Base-by-base conservation (phyloP, 139 green algal genomes). In the Marvania coccoides region DNA sequence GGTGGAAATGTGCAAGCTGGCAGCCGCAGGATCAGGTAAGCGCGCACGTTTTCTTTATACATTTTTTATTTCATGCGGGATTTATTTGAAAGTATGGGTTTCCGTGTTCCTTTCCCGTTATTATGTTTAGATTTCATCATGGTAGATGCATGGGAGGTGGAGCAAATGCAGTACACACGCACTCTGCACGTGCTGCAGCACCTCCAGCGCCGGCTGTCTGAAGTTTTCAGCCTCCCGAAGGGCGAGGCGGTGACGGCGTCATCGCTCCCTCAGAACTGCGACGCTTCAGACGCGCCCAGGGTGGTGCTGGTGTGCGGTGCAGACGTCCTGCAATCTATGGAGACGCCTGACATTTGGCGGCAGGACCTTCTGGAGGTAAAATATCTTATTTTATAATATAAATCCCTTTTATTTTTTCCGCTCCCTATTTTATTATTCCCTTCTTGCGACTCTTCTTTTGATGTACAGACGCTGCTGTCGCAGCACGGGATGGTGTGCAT, bases 141-240 rank as follows among this genome's bases (percentile, higher is more conserved):
- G 84, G 84, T 90, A 45, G 82, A 92, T 67, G 39, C 42, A 13
- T 95, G 88, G 88, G 88, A 95, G 57, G 77, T 69, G 45, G 58
- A 40, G 24, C 88, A 91, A 73, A 26, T 60, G 15, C 58, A 76
- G 19, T 91, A 89, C 58, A 87, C 82, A 14, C 71, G 83, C 33
- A 92, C 83, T 2, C 61, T 91, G 48, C 36, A 73, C 19, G 86
- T 91, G 35, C 70, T 93, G 75, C 66, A 77, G 46, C 68, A 47
- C 5, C 58, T 90, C 42, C 31, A 77, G 46, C 28, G 3, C 8
- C 37, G 63, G 34, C 61, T 82, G 14, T 36, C 13, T 3, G 35
- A 7, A 4, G 4, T 65, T 19, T 71, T 79, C 31, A 12, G 14
- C 33, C 13, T n/a, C 23, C 23, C 35, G 35, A 4, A 29, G 2